Evolutionary conservation across 345 rosid genomes (phyloP).

Genomic region (Leavenworthia alabamica): DNA sequence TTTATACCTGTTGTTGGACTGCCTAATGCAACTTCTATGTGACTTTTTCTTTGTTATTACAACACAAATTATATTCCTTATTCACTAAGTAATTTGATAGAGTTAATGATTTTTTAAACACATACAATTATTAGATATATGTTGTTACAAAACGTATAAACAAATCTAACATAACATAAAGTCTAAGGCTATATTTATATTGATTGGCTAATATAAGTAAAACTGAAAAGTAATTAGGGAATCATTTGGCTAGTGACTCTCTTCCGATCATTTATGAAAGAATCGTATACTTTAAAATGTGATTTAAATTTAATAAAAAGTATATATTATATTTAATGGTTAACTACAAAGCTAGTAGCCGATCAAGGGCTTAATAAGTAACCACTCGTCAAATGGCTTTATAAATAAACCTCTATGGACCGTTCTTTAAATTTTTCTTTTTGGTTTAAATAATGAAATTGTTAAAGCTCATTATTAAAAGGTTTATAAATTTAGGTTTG

Average conservation of each 20-base stretch:
- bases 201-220: background rate
- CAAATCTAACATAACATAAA: too few relatives aligned
- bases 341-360: constrained; percentile 7
- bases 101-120: too few relatives aligned
- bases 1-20: constrained; percentile 11
- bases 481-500: constrained; percentile 11
- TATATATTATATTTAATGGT: background rate
- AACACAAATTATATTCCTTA: background rate
- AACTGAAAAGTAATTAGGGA: background rate
- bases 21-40: constrained; percentile 13
- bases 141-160: too few relatives aligned
- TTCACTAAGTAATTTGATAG: too few relatives aligned
- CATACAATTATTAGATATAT: too few relatives aligned
- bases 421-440: constrained; percentile 20
- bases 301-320: background rate
- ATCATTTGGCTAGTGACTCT: constrained; percentile 2
- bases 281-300: constrained; percentile 11
- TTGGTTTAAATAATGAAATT: background rate
- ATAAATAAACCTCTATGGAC: constrained; percentile 14
- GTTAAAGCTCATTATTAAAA: constrained; percentile 1
- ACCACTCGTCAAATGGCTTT: constrained; percentile 18
- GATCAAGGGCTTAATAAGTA: constrained; percentile 2
- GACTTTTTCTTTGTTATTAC: constrained; percentile 4
- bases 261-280: background rate
- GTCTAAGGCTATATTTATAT: background rate